Evolutionary conservation across 306 rosid genomes (phyloP).

Genomic region (Luffa aegyptiaca): DNA sequence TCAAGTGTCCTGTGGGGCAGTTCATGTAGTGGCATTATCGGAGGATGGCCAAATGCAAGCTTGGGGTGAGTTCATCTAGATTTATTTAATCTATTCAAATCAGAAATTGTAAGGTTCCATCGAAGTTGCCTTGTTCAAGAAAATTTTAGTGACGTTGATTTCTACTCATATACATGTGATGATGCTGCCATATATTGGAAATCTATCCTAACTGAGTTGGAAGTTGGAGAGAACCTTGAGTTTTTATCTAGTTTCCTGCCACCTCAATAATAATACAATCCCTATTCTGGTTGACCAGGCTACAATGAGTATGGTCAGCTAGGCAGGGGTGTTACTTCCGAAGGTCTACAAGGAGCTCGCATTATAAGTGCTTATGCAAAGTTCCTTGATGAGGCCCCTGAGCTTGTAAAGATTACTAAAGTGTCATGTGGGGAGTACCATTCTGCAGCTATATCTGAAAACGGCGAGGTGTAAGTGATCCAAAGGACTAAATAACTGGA

Average conservation of each 20-base stretch:
- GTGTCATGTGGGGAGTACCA: slow-evolving; percentile 99
- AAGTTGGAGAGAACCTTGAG: slow-evolving; percentile 16
- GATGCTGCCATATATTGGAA: slow-evolving; percentile 2
- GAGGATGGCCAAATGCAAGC: slow-evolving; percentile 83
- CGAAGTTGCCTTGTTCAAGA: neutral
- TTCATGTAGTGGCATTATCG: slow-evolving; percentile 74
- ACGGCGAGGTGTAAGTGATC: slow-evolving; percentile 95
- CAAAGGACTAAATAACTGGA: slow-evolving; percentile 53
- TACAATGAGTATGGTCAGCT: slow-evolving; percentile 97
- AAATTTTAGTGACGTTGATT: neutral
- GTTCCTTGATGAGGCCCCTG: slow-evolving; percentile 95
- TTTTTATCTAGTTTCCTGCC: slow-evolving; percentile 15
- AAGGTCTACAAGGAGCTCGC: slow-evolving; percentile 81
- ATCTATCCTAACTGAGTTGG: slow-evolving; percentile 7
- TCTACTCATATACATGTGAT: neutral
- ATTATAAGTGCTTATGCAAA: slow-evolving; percentile 68
- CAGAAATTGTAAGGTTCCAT: neutral
- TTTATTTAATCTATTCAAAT: neutral
- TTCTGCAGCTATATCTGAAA: slow-evolving; percentile 80
- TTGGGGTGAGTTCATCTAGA: slow-evolving; percentile 49
- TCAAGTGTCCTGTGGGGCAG: slow-evolving; percentile 97
- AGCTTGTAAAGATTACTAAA: slow-evolving; percentile 73
- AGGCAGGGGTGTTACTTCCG: slow-evolving; percentile 90
- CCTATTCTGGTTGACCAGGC: slow-evolving; percentile 65
- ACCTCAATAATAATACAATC: slow-evolving; percentile 25